Conservation (phyloP, 2,329 filamentous ascomycete species). For the Curvularia verruculosa region DNA sequence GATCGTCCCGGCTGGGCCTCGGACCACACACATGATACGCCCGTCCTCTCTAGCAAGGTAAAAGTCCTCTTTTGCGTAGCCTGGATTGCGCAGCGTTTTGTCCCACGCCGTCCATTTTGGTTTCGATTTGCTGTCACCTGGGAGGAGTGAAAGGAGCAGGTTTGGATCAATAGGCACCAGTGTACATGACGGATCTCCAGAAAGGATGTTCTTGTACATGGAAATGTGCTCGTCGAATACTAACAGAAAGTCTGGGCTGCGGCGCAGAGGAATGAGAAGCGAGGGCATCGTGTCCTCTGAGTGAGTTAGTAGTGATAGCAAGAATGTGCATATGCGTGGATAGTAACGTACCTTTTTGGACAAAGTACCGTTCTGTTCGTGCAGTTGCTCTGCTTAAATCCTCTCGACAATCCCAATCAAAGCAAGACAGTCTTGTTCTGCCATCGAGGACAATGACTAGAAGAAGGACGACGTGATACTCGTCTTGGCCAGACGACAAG, state of each 20-base stretch:
- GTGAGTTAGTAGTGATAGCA: slow-evolving; percentile 14
- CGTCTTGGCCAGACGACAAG: slow-evolving; percentile 70
- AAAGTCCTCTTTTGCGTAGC: slow-evolving; percentile 73
- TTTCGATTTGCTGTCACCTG: slow-evolving; percentile 38
- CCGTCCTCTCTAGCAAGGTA: slow-evolving; percentile 91
- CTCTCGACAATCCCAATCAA: slow-evolving; percentile 60
- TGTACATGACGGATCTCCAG: slow-evolving; percentile 42
- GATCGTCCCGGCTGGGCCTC: slow-evolving; percentile 54
- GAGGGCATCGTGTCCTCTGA: slow-evolving; percentile 46
- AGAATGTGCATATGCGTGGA: neutral
- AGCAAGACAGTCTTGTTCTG: slow-evolving; percentile 56
- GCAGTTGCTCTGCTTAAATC: slow-evolving; percentile 34
- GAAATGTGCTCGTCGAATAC: slow-evolving; percentile 47
- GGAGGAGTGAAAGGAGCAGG: slow-evolving; percentile 54
- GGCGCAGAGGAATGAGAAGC: slow-evolving; percentile 50
- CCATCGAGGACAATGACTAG: slow-evolving; percentile 60
- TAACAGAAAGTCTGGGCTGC: slow-evolving; percentile 51
- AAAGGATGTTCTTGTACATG: slow-evolving; percentile 50
- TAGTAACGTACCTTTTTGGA: slow-evolving; percentile 36
- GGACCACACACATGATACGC: slow-evolving; percentile 73
- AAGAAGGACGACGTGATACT: slow-evolving; percentile 76
- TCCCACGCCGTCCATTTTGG: slow-evolving; percentile 87
- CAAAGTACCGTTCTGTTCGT: slow-evolving; percentile 34
- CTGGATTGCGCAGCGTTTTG: slow-evolving; percentile 67
- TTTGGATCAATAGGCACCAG: slow-evolving; percentile 25